Evolutionary conservation across 2,329 filamentous ascomycete species (phyloP).

Genomic region (Aureobasidium zeae): DNA sequence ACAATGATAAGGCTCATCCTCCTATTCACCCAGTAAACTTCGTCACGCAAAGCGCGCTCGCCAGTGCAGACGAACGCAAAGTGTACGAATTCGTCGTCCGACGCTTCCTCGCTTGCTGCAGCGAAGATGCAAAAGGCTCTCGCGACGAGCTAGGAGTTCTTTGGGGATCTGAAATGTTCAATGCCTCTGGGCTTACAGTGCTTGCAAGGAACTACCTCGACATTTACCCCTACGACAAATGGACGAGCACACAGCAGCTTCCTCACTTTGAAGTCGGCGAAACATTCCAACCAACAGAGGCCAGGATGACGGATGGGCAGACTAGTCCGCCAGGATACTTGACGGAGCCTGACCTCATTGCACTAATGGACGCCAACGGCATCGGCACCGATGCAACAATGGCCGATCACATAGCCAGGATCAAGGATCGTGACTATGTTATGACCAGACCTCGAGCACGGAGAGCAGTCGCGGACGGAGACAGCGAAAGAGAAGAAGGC

Average conservation of each 20-base stretch:
- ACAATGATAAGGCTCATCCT: slow-evolving; percentile 95
- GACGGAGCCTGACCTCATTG: slow-evolving; percentile 90
- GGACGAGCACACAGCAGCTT: slow-evolving; percentile 77
- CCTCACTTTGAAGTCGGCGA: slow-evolving; percentile 74
- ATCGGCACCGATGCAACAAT: slow-evolving; percentile 98
- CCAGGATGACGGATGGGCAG: slow-evolving; percentile 82
- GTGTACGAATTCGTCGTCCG: slow-evolving; percentile 90
- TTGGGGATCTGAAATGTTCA: slow-evolving; percentile 77
- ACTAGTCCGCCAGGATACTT: slow-evolving; percentile 77
- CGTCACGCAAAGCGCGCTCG: slow-evolving; percentile 52
- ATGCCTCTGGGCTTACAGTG: slow-evolving; percentile 73
- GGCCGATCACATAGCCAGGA: slow-evolving; percentile 96
- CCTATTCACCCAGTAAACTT: slow-evolving; percentile 95
- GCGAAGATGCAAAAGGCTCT: slow-evolving; percentile 81
- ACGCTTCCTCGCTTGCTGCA: slow-evolving; percentile 90
- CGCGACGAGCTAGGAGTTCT: slow-evolving; percentile 75
- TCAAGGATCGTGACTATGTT: slow-evolving; percentile 83
- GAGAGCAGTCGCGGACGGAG: slow-evolving; percentile 27
- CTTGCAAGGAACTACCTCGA: slow-evolving; percentile 87
- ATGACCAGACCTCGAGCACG: slow-evolving; percentile 48
- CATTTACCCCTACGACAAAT: slow-evolving; percentile 92
- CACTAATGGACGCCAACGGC: slow-evolving; percentile 95
- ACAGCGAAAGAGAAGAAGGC: slow-evolving; percentile 30
- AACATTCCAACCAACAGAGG: slow-evolving; percentile 77
- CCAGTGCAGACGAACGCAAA: slow-evolving; percentile 57